Base-by-base conservation (phyloP, 331 rosid genomes). In the Spiraea crenata region DNA sequence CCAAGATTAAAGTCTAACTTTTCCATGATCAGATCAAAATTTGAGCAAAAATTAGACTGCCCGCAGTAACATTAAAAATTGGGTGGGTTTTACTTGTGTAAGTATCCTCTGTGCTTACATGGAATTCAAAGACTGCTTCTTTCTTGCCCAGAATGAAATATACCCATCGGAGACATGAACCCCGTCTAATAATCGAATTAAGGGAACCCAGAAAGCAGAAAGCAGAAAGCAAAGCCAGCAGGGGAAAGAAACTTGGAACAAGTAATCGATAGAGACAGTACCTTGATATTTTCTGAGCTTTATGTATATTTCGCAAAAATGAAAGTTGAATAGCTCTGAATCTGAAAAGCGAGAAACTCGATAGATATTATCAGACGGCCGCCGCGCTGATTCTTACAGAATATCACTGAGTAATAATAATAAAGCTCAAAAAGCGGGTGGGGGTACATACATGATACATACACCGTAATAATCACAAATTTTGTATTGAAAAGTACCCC, bases 141-240 rank as follows among this genome's bases (percentile, higher is more conserved):
- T 49, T 54, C 57, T 59, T 31, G 16, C 48, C 72, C 63, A 63
- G 31, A 70, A 35, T 19, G 69, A 76, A 52, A 48, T 49, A 14
- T 56, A 13, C 81, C 67, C 59, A 65, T 63, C 38, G 63, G 14
- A 58, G 38, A 45, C 56, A 59, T 71, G 67, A 57, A 56, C 41
- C 39, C 42, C 57, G 16, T 50, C 44, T 16, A 63, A 70, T 35
- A 20, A 72, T 42, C 66, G 74, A 71, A 69, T 38, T 49, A 50
- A 65, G 48, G 61, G 63, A 71, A 65, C 19, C 63, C 42, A 55
- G 17, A 62, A 57, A 63, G 17, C 31, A 52, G 38, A 48, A 42
- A 64, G 41, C 12, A 42, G 38, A 25, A 9, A 12, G 50, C 38
- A 63, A 58, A 68, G 9, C 54, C 37, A 40, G 14, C 31, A 69